Conservation (phyloP, 495 filamentous ascomycete species). For the Tuber microsphaerosporum region DNA sequence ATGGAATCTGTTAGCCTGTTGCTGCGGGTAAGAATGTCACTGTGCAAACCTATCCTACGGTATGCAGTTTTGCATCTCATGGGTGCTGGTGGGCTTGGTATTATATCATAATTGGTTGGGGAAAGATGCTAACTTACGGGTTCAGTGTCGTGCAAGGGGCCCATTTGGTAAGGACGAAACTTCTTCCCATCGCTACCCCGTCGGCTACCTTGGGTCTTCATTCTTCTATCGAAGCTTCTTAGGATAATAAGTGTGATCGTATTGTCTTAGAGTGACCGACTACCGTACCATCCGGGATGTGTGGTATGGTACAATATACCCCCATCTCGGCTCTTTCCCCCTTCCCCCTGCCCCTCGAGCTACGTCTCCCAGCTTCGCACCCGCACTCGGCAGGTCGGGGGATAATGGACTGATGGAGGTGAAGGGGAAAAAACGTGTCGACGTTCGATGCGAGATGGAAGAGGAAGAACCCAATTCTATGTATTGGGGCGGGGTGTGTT, state of each 20-base stretch:
- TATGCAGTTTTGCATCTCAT: neutral
- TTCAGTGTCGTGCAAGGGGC: neutral
- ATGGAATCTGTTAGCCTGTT: neutral
- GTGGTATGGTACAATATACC: neutral
- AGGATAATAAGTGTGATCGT: neutral
- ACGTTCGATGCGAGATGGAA: neutral
- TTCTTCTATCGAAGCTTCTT: neutral
- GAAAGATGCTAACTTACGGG: too few species aligned
- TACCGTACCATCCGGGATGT: neutral
- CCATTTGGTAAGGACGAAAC: neutral
- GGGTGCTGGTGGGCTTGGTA: neutral
- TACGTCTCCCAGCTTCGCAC: neutral
- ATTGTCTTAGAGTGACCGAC: neutral
- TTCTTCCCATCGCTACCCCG: neutral
- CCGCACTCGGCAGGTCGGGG: neutral
- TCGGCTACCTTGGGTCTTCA: neutral
- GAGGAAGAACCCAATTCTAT: neutral
- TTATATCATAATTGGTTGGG: neutral
- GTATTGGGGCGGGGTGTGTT: neutral
- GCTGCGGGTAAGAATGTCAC: neutral
- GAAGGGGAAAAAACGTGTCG: neutral
- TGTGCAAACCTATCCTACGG: neutral
- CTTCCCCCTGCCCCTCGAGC: neutral
- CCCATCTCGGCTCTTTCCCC: neutral
- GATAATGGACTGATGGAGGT: neutral